These are phyloP conservation scores for Didymella pinodella DNA, from an alignment of 2,329 filamentous ascomycete genomes.

Conservation along the genomic window DNA sequence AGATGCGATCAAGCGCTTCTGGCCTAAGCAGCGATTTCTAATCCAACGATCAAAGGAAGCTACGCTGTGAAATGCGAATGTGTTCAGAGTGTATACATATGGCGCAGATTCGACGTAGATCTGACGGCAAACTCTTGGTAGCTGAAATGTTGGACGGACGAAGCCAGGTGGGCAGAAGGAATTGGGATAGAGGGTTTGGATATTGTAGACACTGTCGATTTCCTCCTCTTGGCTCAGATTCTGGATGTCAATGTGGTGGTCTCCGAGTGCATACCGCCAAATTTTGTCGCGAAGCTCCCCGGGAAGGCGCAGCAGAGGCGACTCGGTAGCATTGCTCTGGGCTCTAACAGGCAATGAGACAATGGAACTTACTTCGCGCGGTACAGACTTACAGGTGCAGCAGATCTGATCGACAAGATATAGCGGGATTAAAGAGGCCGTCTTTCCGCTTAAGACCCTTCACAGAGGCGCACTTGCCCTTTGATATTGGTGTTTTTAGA, in stretches of 20 bases:
- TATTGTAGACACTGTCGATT: not conserved
- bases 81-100: conserved; percentile 11
- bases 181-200: not conserved
- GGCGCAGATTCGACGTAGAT: conserved; percentile 21
- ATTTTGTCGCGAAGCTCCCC: conserved; percentile 27
- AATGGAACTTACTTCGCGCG: too few species aligned
- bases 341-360: conserved; percentile 4
- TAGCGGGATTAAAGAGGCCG: conserved; percentile 9
- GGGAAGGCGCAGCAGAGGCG: conserved; percentile 26
- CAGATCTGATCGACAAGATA: not conserved
- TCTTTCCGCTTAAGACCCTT: not conserved
- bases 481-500: not conserved
- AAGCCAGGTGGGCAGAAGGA: not conserved
- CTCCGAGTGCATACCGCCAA: conserved; percentile 21
- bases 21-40: conserved; percentile 14
- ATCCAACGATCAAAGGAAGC: conserved; percentile 20
- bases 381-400: conserved; percentile 12
- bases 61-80: conserved; percentile 6
- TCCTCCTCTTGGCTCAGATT: not conserved
- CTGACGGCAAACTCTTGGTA: conserved; percentile 19
- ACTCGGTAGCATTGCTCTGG: conserved; percentile 18
- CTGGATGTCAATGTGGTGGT: conserved; percentile 13
- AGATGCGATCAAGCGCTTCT: conserved; percentile 20
- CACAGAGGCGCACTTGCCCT: not conserved
- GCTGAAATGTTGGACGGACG: conserved; percentile 4